phyloP scores from a whole-genome alignment of 2,329 filamentous ascomycete species.

The Mariannaea elegans region DNA sequence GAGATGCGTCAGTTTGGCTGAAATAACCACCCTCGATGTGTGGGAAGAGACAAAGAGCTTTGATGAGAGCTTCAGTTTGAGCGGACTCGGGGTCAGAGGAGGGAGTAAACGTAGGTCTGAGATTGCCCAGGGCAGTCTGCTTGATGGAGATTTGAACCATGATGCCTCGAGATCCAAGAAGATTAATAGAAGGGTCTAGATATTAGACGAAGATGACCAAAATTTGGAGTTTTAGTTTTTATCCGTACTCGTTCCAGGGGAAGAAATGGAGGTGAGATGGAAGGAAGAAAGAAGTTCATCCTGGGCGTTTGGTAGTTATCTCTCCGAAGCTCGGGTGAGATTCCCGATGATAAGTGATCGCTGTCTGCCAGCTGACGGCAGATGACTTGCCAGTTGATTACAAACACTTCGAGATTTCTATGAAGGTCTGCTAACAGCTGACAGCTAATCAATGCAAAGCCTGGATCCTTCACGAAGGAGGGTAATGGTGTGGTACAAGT shows the following conservation, averaged over 20 bases:
- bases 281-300: background rate
- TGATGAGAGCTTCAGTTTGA: constrained; percentile 38
- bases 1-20: constrained; percentile 66
- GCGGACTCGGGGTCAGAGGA: constrained; percentile 29
- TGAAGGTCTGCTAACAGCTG: background rate
- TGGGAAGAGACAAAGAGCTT: constrained; percentile 55
- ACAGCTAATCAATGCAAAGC: no score
- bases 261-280: background rate
- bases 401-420: no score
- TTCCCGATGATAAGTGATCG: background rate
- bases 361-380: background rate
- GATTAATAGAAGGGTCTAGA: no score
- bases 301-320: background rate
- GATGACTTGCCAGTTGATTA: background rate
- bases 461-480: no score
- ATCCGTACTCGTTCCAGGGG: no score
- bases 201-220: no score
- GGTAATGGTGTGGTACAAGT: background rate
- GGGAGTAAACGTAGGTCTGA: constrained; percentile 45
- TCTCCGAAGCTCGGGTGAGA: background rate
- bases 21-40: constrained; percentile 75
- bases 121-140: constrained; percentile 21
- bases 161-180: background rate
- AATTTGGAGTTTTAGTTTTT: no score
- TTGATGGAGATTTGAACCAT: background rate